phyloP scores from a whole-genome alignment of 2,329 filamentous ascomycete genomes.

The Penicillium griseofulvum region DNA sequence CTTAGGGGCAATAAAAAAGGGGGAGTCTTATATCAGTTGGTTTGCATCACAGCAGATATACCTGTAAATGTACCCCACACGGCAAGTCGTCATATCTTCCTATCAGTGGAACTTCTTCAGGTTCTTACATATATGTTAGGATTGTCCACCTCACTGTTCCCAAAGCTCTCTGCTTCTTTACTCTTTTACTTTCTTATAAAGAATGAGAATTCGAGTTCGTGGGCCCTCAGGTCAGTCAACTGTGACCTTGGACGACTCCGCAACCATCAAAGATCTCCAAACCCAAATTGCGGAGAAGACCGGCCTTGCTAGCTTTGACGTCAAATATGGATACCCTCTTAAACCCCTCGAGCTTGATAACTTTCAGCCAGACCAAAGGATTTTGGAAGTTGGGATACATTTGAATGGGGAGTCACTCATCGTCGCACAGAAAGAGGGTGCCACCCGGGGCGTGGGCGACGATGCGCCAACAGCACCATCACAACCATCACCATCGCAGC shows the following conservation, averaged over 20 bases:
- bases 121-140: no score
- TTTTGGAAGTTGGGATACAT: slow-evolving; percentile 58
- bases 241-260: slow-evolving; percentile 65
- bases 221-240: slow-evolving; percentile 70
- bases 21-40: neutral
- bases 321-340: slow-evolving; percentile 79
- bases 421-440: slow-evolving; percentile 51
- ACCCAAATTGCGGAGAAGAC: slow-evolving; percentile 57
- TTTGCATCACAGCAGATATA: neutral
- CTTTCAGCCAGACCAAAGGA: slow-evolving; percentile 50
- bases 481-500: slow-evolving; percentile 8
- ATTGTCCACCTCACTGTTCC: neutral
- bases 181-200: slow-evolving; percentile 2
- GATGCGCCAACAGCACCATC: neutral
- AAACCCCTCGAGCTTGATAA: slow-evolving; percentile 62
- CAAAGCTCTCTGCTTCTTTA: neutral
- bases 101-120: slow-evolving; percentile 4
- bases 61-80: slow-evolving; percentile 8
- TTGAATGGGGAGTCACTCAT: slow-evolving; percentile 69
- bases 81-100: slow-evolving; percentile 9
- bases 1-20: no score
- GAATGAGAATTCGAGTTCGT: slow-evolving; percentile 72
- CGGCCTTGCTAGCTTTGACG: slow-evolving; percentile 63
- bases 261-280: slow-evolving; percentile 48
- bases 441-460: slow-evolving; percentile 1